phyloP scores from a whole-genome alignment of 805 yeast genomes.

The Lachancea sp. region DNA sequence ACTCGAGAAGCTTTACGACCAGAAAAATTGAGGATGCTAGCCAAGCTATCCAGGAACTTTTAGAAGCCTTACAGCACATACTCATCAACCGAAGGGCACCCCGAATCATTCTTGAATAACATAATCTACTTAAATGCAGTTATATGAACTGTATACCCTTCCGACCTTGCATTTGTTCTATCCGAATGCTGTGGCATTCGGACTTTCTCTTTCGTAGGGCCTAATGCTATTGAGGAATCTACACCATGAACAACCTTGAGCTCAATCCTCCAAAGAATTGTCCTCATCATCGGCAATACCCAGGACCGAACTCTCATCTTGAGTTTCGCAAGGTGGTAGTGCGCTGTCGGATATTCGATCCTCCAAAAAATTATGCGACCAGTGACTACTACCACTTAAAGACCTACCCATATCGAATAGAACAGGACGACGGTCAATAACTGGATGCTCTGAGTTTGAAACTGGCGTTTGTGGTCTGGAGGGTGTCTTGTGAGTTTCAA shows the following conservation, averaged over 20 bases:
- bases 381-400: slow-evolving; percentile 18
- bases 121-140: no score
- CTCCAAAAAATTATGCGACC: slow-evolving; percentile 16
- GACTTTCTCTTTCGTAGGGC: no score
- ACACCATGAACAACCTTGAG: no score
- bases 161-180: no score
- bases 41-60: neutral
- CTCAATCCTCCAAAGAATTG: slow-evolving; percentile 14
- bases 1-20: neutral
- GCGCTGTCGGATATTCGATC: neutral
- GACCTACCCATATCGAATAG: slow-evolving; percentile 8
- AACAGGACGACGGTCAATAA: slow-evolving; percentile 6
- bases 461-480: slow-evolving; percentile 7
- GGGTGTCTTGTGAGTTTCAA: slow-evolving; percentile 4
- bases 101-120: neutral
- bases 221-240: no score
- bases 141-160: no score
- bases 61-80: neutral
- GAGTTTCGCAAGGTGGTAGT: neutral
- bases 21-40: neutral
- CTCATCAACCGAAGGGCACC: neutral
- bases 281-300: slow-evolving; percentile 28
- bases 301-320: slow-evolving; percentile 18
- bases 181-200: no score
- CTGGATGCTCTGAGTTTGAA: neutral